Percentiles rank a stretch among this genome's conserved stretches.
phyloP scores from a whole-genome alignment of 495 filamentous ascomycete species.

The Neurospora terricola region DNA sequence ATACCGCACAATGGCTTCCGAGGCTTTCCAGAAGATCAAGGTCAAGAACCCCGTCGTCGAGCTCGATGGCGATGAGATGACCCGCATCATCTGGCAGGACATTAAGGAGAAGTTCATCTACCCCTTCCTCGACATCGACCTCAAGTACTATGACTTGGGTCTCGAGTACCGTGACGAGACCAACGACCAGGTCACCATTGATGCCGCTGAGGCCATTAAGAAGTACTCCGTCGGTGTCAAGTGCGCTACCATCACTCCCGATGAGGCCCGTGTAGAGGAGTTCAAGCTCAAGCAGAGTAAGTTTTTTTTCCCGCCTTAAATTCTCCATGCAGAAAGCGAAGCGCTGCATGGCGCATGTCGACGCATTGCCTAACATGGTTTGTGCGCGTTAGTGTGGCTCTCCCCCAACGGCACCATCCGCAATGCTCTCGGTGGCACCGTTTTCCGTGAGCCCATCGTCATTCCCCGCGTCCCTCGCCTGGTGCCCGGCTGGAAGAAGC shows the following conservation, averaged over 20 bases:
- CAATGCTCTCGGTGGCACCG: constrained; percentile 88
- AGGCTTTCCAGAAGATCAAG: constrained; percentile 63
- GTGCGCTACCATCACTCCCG: constrained; percentile 97
- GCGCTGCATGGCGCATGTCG: background rate
- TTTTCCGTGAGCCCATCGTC: constrained; percentile 97
- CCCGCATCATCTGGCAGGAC: constrained; percentile 94
- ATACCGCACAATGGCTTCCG: constrained; percentile 30
- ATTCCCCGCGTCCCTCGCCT: constrained; percentile 86
- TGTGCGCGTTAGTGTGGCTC: constrained; percentile 67
- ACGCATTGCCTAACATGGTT: constrained; percentile 5
- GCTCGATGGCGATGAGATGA: constrained; percentile 99
- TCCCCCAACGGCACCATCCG: constrained; percentile 97
- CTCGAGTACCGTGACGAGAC: constrained; percentile 93
- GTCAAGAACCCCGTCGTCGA: constrained; percentile 96
- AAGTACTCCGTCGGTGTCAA: constrained; percentile 98
- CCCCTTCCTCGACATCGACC: constrained; percentile 90
- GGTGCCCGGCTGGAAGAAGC: constrained; percentile 93
- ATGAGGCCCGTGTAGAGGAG: constrained; percentile 92
- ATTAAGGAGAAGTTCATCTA: constrained; percentile 97
- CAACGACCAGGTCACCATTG: constrained; percentile 87
- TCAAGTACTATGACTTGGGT: constrained; percentile 98
- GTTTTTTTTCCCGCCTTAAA: constrained; percentile 7
- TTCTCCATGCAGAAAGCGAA: background rate
- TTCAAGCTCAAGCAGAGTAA: constrained; percentile 96
- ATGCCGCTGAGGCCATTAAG: constrained; percentile 94